These are phyloP conservation scores for Lasiosphaeria miniovina DNA, from an alignment of 495 filamentous ascomycete genomes.

Conservation along the genomic window DNA sequence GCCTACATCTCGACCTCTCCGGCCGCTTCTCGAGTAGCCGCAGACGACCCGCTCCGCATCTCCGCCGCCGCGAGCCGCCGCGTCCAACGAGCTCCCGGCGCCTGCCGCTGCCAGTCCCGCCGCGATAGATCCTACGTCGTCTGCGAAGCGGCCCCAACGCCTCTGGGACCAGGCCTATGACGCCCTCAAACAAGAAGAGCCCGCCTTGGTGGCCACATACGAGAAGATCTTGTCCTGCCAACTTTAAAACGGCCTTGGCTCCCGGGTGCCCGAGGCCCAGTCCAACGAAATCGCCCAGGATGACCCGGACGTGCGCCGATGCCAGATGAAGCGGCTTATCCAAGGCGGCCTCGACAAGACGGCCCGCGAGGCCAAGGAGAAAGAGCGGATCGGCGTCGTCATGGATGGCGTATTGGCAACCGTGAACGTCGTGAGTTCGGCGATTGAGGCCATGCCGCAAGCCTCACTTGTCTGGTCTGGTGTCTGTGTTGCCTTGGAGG, in stretches of 20 bases:
- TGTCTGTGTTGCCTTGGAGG: slow-evolving; percentile 7
- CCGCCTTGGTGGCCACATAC: slow-evolving; percentile 17
- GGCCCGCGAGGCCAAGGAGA: slow-evolving; percentile 9
- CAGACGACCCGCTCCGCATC: neutral
- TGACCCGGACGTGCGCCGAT: slow-evolving; percentile 3
- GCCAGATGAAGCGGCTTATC: slow-evolving; percentile 18
- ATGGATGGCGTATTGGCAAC: slow-evolving; percentile 2
- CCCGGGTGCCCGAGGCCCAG: neutral
- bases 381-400: slow-evolving; percentile 6
- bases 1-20: neutral
- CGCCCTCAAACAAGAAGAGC: slow-evolving; percentile 17
- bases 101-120: neutral
- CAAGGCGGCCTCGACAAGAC: slow-evolving; percentile 14
- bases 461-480: slow-evolving; percentile 4
- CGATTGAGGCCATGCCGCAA: slow-evolving; percentile 10
- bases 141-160: slow-evolving; percentile 1
- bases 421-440: slow-evolving; percentile 11
- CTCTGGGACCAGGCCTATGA: slow-evolving; percentile 23
- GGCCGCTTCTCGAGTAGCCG: neutral
- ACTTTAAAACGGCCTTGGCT: slow-evolving; percentile 9
- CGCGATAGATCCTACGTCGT: neutral
- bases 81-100: neutral
- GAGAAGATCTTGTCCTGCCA: slow-evolving; percentile 18
- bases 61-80: neutral
- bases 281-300: slow-evolving; percentile 13